A percentile compares a stretch with the other conserved stretches of the same genome.
Evolutionary conservation across 2,329 filamentous ascomycete species (phyloP).

Genomic region (Penicillium sp.): DNA sequence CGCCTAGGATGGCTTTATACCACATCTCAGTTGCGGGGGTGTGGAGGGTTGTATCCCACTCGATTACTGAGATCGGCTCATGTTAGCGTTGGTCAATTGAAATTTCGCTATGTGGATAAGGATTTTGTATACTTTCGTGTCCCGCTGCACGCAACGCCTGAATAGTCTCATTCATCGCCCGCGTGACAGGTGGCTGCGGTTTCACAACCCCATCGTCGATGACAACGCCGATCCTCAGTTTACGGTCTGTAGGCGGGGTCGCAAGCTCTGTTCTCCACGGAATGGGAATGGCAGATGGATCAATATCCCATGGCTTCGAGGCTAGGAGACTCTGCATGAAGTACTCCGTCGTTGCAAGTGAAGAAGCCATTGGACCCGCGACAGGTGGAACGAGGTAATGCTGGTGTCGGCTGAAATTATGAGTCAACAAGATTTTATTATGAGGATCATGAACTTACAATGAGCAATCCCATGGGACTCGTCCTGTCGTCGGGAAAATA

Average conservation of each 20-base stretch:
- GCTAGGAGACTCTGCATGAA: slow-evolving; percentile 24
- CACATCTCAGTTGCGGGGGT: slow-evolving; percentile 27
- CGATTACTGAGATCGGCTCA: slow-evolving; percentile 17
- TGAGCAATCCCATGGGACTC: slow-evolving; percentile 27
- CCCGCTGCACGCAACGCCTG: slow-evolving; percentile 58
- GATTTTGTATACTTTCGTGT: slow-evolving; percentile 40
- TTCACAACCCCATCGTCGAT: slow-evolving; percentile 61
- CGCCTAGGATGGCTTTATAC: slow-evolving; percentile 30
- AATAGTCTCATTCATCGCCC: slow-evolving; percentile 53
- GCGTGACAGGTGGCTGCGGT: slow-evolving; percentile 59
- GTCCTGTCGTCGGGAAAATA: slow-evolving; percentile 31
- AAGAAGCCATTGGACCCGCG: slow-evolving; percentile 8
- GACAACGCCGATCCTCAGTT: slow-evolving; percentile 60
- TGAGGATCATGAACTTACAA: not conserved
- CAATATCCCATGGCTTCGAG: slow-evolving; percentile 3
- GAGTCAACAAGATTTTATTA: not conserved
- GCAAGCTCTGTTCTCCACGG: slow-evolving; percentile 21
- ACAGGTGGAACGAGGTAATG: slow-evolving; percentile 1
- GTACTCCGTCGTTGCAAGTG: slow-evolving; percentile 25
- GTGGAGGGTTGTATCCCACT: slow-evolving; percentile 32
- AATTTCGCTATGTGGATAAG: too few relatives aligned
- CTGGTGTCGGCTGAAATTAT: not conserved
- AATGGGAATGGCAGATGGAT: slow-evolving; percentile 5
- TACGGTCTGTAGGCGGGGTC: slow-evolving; percentile 31
- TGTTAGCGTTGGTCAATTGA: too few relatives aligned